A percentile compares a stretch with the other conserved stretches of the same genome.
phyloP scores from a whole-genome alignment of 2,329 filamentous ascomycete genomes.

The Xylariales sp. region DNA sequence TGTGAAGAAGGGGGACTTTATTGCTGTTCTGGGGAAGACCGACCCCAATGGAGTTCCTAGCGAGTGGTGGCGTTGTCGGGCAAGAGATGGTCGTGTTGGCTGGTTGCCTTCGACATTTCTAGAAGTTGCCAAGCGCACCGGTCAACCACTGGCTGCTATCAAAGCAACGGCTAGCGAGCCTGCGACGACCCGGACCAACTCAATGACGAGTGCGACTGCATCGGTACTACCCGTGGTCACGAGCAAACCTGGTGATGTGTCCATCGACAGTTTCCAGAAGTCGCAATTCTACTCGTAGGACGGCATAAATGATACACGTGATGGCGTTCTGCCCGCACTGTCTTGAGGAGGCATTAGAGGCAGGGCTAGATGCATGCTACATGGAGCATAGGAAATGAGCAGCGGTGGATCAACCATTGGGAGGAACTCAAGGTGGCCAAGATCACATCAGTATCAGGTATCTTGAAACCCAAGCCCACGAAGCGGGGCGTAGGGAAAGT shows the following conservation, averaged over 20 bases:
- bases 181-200: constrained; percentile 39
- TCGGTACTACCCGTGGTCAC: constrained; percentile 28
- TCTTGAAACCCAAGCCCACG: too few species aligned
- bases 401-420: too few species aligned
- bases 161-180: constrained; percentile 42
- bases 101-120: constrained; percentile 91
- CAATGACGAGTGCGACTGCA: constrained; percentile 40
- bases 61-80: constrained; percentile 96
- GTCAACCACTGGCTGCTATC: constrained; percentile 47
- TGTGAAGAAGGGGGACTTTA: constrained; percentile 91
- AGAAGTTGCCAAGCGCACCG: constrained; percentile 61
- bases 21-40: constrained; percentile 87
- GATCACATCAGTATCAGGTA: too few species aligned
- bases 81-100: constrained; percentile 82
- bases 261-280: constrained; percentile 52
- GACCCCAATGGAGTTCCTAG: constrained; percentile 88
- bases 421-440: too few species aligned
- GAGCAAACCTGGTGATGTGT: constrained; percentile 48
- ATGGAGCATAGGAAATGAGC: too few species aligned
- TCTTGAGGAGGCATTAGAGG: too few species aligned
- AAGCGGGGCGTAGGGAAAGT: too few species aligned
- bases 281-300: constrained; percentile 52
- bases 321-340: too few species aligned
- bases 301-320: not conserved
- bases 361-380: too few species aligned